These are phyloP conservation scores for Hyaloscypha bicolor DNA, from an alignment of 495 filamentous ascomycete genomes.

Conservation along the genomic window DNA sequence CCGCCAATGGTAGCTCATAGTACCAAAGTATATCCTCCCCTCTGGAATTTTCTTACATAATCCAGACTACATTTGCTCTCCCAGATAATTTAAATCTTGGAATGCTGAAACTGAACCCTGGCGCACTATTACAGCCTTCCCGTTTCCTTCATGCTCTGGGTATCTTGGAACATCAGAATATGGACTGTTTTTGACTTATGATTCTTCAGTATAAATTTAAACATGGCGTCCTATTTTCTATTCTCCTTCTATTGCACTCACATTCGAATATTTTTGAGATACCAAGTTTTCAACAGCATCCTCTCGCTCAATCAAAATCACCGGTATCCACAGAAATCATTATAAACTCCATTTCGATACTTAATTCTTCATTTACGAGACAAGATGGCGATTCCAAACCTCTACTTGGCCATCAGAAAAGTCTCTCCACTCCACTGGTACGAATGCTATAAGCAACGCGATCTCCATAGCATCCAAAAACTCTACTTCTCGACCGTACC, in stretches of 20 bases:
- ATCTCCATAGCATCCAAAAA: not conserved
- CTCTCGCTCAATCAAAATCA: not conserved
- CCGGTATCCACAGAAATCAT: not conserved
- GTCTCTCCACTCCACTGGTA: not conserved
- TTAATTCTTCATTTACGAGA: not conserved
- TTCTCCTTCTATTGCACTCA: not conserved
- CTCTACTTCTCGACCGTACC: not conserved
- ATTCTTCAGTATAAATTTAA: not conserved
- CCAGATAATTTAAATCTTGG: not conserved
- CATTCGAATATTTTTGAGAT: not conserved
- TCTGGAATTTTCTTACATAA: not conserved
- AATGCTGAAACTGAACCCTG: not conserved
- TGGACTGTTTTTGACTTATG: not conserved
- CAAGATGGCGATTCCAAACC: not conserved
- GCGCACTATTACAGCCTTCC: not conserved
- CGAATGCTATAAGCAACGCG: not conserved
- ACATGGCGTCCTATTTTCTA: not conserved
- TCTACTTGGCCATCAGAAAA: not conserved
- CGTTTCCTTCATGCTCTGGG: not conserved
- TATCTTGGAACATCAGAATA: not conserved
- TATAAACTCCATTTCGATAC: not conserved
- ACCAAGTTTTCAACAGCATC: too few relatives aligned
- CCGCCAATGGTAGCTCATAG: not conserved
- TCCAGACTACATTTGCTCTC: not conserved
- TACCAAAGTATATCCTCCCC: not conserved